Evolutionary conservation across 1,139 yeast genomes (phyloP), one percentile per base, ranked within the genome.

Genomic region (Sugiyamaella sp.): DNA sequence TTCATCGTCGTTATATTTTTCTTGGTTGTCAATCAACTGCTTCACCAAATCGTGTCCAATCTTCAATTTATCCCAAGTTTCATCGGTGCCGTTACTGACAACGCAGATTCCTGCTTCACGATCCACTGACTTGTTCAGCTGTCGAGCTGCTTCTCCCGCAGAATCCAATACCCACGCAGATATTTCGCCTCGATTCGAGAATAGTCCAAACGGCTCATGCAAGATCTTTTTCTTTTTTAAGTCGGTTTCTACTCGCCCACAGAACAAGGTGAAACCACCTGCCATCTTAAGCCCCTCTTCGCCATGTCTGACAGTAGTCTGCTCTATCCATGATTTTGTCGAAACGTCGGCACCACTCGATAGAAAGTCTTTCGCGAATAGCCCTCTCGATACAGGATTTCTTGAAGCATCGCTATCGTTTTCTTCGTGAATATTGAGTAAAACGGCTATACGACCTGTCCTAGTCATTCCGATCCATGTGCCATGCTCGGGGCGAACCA

Each of bases 401-500:
- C 52, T 44, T 4, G 49, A 42, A 10, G 57, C 47, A 2, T 55
- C 55, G 24, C 21, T 19, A 9, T 63, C 64, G 10, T 22, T 62
- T 59, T 65, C 80, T 85, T 65, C 89, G 45, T 68, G 74, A 64
- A 80, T 84, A 67, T 93, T 93, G 19, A 93, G 83, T 42, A 93
- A 74, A 1, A 86, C 86, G 0, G 96, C 88, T 1, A 91, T 59
- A 55, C 80, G 78, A 0, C 95, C 95, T 2, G 66, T 68, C 29
- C 74, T 74, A 46, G 83, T 79, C 1, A 86, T 79, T 0, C 97
- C 97, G 1, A 89, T 81, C 99, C 99, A 93, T 0, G 97, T 88
- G 0, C 99, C 98, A 62, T 82, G 89, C 59, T 84, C 91, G 0
- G 75, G 71, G 50, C 93, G 73, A 0, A 85, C 90, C 61, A 86